These are phyloP conservation scores for Neonectria coccinea DNA, from an alignment of 2,329 filamentous ascomycete genomes.

Conservation along the genomic window DNA sequence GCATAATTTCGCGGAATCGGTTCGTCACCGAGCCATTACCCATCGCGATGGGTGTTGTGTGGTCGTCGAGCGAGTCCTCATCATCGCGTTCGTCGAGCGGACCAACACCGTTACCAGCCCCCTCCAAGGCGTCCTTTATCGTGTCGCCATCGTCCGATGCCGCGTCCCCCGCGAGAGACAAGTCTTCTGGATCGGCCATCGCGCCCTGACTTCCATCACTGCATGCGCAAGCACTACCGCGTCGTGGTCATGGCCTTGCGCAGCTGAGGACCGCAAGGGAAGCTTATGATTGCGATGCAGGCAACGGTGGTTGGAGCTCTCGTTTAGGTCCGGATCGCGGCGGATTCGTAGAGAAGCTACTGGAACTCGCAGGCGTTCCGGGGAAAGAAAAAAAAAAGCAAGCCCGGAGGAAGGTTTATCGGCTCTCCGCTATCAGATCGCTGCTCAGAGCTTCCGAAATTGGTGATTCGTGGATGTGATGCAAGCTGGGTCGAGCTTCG, in stretches of 20 bases:
- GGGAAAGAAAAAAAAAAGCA: conserved; percentile 3
- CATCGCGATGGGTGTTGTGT: conserved; percentile 36
- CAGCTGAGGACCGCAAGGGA: conserved; percentile 22
- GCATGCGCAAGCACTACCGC: conserved; percentile 44
- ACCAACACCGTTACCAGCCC: conserved; percentile 31
- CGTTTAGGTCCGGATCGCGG: conserved; percentile 30
- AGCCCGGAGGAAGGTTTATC: neutral
- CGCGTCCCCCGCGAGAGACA: conserved; percentile 54
- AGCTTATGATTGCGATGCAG: conserved; percentile 38
- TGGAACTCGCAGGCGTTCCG: conserved; percentile 6
- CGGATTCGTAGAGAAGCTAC: neutral
- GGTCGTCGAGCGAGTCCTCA: conserved; percentile 31
- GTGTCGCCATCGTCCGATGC: conserved; percentile 58
- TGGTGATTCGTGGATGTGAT: conserved; percentile 27
- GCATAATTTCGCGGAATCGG: conserved; percentile 60
- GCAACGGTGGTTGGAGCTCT: conserved; percentile 40
- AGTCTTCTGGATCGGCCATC: conserved; percentile 64
- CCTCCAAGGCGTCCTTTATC: conserved; percentile 40
- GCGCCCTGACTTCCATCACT: conserved; percentile 56
- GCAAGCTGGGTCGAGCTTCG: conserved; percentile 43
- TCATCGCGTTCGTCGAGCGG: conserved; percentile 29
- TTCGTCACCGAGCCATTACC: conserved; percentile 49
- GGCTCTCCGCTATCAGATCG: neutral
- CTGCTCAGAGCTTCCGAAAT: conserved; percentile 18
- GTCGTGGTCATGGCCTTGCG: conserved; percentile 44